Conservation (phyloP, 192 early-diverging fungal genomes). For the Linnemannia elongata region DNA sequence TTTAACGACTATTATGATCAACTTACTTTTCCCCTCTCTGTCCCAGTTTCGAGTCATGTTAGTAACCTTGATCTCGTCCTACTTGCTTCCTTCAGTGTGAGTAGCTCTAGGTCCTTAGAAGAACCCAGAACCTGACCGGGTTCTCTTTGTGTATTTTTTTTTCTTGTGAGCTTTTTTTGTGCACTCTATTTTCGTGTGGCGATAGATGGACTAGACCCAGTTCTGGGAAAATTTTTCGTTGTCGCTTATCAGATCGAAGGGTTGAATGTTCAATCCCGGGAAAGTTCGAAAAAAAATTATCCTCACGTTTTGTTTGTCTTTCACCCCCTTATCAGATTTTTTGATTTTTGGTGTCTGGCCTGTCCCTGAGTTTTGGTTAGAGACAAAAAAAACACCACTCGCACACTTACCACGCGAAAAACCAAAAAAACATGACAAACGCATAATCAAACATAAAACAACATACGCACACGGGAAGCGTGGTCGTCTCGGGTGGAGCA, state of each 20-base stretch:
- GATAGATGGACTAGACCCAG: not conserved
- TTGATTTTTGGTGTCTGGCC: not conserved
- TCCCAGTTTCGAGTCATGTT: too few species aligned
- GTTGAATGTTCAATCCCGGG: not conserved
- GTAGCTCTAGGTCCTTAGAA: too few species aligned
- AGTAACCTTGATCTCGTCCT: not conserved
- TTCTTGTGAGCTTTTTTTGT: not conserved
- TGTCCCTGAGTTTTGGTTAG: not conserved
- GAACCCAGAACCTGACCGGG: too few species aligned
- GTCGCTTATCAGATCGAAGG: constrained; percentile 2
- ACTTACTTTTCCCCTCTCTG: too few species aligned
- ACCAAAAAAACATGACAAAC: too few species aligned
- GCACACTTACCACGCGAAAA: too few species aligned
- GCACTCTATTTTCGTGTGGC: not conserved
- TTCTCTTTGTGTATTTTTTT: not conserved
- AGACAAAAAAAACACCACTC: too few species aligned
- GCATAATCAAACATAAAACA: too few species aligned
- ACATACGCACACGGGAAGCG: too few species aligned
- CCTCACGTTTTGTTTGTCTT: not conserved
- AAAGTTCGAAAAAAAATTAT: not conserved
- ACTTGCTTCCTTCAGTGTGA: not conserved
- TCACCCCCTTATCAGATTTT: not conserved
- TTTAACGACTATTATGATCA: not conserved
- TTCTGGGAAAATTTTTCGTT: not conserved
- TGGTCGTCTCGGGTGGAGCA: too few species aligned